Conservation (phyloP, 2,329 filamentous ascomycete genomes). For the Colletotrichum zoysiae region DNA sequence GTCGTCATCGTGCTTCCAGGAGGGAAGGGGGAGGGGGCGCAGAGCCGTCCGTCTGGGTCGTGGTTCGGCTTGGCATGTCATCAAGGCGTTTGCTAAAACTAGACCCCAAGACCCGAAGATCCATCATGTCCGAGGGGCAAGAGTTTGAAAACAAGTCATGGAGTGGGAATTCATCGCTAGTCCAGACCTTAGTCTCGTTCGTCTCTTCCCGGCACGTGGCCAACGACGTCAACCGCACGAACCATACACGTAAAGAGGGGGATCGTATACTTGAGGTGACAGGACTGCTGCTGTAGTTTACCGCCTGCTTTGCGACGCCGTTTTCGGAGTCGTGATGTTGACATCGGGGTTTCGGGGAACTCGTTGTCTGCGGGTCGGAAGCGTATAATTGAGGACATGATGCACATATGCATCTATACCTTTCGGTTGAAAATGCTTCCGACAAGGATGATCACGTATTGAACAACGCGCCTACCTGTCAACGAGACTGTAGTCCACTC, state of each 20-base stretch:
- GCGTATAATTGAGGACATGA: background rate
- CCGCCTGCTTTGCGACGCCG: background rate
- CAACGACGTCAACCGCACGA: background rate
- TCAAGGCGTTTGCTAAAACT: background rate
- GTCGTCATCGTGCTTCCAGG: constrained; percentile 30
- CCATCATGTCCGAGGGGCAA: constrained; percentile 18
- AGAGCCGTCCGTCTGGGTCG: background rate
- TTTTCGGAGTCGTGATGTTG: background rate
- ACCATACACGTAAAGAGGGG: background rate
- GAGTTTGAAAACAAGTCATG: too few species aligned
- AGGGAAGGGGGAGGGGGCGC: background rate
- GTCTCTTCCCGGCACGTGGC: background rate
- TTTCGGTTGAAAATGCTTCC: background rate
- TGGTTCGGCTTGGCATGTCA: constrained; percentile 34
- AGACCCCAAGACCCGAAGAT: background rate
- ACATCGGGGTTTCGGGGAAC: background rate
- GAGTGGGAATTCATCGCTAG: background rate
- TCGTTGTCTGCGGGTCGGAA: background rate
- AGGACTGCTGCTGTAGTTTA: background rate
- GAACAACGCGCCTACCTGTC: background rate
- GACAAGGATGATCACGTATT: background rate
- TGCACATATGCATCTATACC: background rate
- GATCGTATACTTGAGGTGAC: too few species aligned
- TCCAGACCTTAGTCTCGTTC: background rate
- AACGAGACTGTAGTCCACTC: background rate